Conservation (phyloP, 2,329 filamentous ascomycete genomes). For the Penicillium sp. region DNA sequence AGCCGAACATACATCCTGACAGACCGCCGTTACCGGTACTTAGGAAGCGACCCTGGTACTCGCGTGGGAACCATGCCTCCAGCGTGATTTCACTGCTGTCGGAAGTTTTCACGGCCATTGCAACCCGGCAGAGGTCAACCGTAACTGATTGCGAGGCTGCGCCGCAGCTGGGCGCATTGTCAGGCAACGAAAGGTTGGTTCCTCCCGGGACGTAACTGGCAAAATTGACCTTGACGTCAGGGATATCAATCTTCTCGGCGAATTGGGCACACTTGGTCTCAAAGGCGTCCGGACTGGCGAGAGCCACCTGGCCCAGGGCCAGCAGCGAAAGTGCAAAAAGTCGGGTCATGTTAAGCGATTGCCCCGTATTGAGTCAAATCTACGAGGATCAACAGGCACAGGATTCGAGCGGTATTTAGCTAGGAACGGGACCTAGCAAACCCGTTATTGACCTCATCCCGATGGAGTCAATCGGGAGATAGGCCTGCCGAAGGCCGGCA, state of each 20-base stretch:
- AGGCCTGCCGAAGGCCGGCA: slow-evolving; percentile 2
- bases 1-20: slow-evolving; percentile 42
- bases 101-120: slow-evolving; percentile 44
- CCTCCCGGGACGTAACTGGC: slow-evolving; percentile 36
- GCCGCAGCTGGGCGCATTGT: slow-evolving; percentile 39
- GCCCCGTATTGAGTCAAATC: background rate
- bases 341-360: slow-evolving; percentile 12
- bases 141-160: slow-evolving; percentile 35
- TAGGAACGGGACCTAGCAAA: background rate
- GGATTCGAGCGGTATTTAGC: slow-evolving; percentile 2
- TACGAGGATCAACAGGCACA: background rate
- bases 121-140: slow-evolving; percentile 43
- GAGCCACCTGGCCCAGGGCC: slow-evolving; percentile 17
- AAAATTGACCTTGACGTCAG: slow-evolving; percentile 33
- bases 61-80: slow-evolving; percentile 49
- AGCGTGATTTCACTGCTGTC: slow-evolving; percentile 46
- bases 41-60: slow-evolving; percentile 49
- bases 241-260: slow-evolving; percentile 25
- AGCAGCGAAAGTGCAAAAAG: slow-evolving; percentile 16
- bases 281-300: slow-evolving; percentile 27
- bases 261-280: slow-evolving; percentile 26
- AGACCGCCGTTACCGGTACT: slow-evolving; percentile 52
- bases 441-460: background rate
- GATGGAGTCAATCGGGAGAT: background rate
- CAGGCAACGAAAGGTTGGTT: slow-evolving; percentile 39